A percentile compares a stretch with the other conserved stretches of the same genome.
Evolutionary conservation across 306 rosid species (phyloP).

Genomic region (Castanospermum australe): DNA sequence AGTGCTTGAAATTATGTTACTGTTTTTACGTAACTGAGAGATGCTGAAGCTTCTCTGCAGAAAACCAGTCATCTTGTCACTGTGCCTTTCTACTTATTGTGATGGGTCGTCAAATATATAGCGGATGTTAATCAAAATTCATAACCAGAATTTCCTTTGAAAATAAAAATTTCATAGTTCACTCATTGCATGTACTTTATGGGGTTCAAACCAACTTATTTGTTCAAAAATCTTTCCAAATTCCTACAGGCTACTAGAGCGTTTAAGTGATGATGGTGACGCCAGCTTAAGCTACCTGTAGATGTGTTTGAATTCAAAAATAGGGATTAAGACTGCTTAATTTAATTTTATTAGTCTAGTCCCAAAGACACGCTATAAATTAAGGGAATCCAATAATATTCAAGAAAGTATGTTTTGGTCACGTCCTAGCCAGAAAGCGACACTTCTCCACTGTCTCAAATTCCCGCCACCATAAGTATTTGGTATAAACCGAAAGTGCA

Average conservation of each 20-base stretch:
- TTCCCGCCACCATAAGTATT: slow-evolving; percentile 28
- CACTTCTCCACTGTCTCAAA: slow-evolving; percentile 21
- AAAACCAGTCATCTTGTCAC: slow-evolving; percentile 30
- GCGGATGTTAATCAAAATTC: neutral
- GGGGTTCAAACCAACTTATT: slow-evolving; percentile 25
- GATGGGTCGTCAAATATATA: slow-evolving; percentile 24
- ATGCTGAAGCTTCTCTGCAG: slow-evolving; percentile 40
- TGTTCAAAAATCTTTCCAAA: slow-evolving; percentile 32
- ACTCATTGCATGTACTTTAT: slow-evolving; percentile 24
- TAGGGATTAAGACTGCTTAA: slow-evolving; percentile 25
- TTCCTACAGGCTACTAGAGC: slow-evolving; percentile 15
- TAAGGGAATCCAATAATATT: slow-evolving; percentile 39
- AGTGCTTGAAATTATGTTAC: slow-evolving; percentile 34
- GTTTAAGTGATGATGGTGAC: slow-evolving; percentile 42
- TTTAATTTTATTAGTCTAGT: slow-evolving; percentile 29
- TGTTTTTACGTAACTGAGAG: slow-evolving; percentile 29
- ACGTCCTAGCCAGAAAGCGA: slow-evolving; percentile 33
- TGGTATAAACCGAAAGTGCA: neutral
- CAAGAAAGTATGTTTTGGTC: slow-evolving; percentile 17
- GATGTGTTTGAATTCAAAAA: slow-evolving; percentile 40
- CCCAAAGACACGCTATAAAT: slow-evolving; percentile 27
- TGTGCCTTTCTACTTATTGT: slow-evolving; percentile 30
- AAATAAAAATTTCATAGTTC: slow-evolving; percentile 11
- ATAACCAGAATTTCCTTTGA: neutral
- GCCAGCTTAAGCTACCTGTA: slow-evolving; percentile 27